Conservation (phyloP, 2,329 filamentous ascomycete genomes). For the Didymella exigua region DNA sequence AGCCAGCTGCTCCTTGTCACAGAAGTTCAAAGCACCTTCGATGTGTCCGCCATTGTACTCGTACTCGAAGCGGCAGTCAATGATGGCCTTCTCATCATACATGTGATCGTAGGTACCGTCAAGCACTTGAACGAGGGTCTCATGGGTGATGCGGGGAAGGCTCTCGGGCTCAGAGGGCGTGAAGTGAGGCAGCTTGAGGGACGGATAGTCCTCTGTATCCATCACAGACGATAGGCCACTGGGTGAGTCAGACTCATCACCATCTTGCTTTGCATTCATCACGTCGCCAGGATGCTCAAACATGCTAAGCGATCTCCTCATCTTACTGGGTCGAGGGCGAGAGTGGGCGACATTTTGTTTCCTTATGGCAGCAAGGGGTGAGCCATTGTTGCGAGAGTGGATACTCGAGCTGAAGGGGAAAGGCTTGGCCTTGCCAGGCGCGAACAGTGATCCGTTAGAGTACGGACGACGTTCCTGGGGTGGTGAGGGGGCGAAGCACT, state of each 20-base stretch:
- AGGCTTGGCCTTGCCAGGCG: constrained; percentile 68
- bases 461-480: constrained; percentile 70
- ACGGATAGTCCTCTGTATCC: constrained; percentile 79
- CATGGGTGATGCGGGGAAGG: constrained; percentile 82
- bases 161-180: constrained; percentile 81
- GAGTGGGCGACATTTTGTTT: constrained; percentile 68
- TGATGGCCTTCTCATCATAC: constrained; percentile 82
- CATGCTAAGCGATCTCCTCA: constrained; percentile 94
- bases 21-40: constrained; percentile 90
- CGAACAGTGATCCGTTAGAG: constrained; percentile 57
- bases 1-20: constrained; percentile 89
- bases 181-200: constrained; percentile 82
- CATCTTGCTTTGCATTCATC: constrained; percentile 71
- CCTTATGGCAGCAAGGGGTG: constrained; percentile 71
- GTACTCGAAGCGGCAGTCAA: constrained; percentile 98
- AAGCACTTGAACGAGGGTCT: constrained; percentile 83
- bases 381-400: constrained; percentile 69
- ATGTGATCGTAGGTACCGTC: constrained; percentile 79
- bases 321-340: constrained; percentile 70
- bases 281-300: constrained; percentile 91
- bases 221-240: constrained; percentile 73
- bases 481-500: constrained; percentile 82
- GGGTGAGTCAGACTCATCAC: constrained; percentile 61
- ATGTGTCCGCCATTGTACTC: constrained; percentile 98
- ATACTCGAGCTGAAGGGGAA: constrained; percentile 63